Conservation (phyloP, 140 eudicot genomes). For the Oenanthe javanica region DNA sequence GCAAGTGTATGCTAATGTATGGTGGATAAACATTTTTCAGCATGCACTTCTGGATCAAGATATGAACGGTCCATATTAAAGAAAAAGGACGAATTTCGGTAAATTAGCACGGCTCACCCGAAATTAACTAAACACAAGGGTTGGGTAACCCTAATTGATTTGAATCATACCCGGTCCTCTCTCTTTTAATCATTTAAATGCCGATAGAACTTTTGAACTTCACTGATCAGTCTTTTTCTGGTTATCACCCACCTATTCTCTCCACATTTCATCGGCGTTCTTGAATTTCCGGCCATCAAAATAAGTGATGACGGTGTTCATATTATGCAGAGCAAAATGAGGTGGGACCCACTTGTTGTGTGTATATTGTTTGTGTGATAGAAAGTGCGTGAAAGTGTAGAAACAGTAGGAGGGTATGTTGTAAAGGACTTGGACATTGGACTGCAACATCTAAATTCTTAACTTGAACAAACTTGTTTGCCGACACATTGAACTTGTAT, state of each 20-base stretch:
- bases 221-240: slow-evolving; percentile 46
- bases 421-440: background rate
- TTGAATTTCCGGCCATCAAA: slow-evolving; percentile 73
- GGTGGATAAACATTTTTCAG: too few relatives aligned
- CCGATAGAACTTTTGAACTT: too few relatives aligned
- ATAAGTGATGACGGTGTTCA: slow-evolving; percentile 64
- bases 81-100: too few relatives aligned
- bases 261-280: slow-evolving; percentile 94
- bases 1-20: too few relatives aligned
- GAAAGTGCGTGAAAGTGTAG: background rate
- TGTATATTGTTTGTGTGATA: background rate
- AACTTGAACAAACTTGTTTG: background rate
- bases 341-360: background rate
- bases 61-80: too few relatives aligned
- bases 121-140: too few relatives aligned
- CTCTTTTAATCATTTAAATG: too few relatives aligned
- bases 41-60: too few relatives aligned
- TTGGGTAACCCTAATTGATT: too few relatives aligned
- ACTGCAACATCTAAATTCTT: background rate
- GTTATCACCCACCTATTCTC: slow-evolving; percentile 70
- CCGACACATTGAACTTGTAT: too few relatives aligned
- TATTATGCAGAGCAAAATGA: slow-evolving; percentile 2
- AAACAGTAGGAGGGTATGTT: background rate
- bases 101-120: too few relatives aligned
- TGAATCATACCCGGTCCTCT: too few relatives aligned